Percentiles rank a stretch among this genome's conserved stretches.
phyloP scores from a whole-genome alignment of 83 land plant species.

The Thuja plicata region DNA sequence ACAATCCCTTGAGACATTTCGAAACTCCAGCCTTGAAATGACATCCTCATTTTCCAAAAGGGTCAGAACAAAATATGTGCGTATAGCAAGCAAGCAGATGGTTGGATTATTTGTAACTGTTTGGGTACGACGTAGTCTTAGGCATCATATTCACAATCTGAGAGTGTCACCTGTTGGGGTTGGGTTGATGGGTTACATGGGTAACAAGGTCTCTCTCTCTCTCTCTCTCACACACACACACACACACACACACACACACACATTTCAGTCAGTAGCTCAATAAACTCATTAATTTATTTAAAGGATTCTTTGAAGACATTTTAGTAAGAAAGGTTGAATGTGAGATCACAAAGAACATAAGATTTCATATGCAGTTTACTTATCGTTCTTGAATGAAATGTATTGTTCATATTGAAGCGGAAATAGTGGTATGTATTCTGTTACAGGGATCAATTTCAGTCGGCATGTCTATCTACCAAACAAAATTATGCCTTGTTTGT shows the following conservation, averaged over 20 bases:
- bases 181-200: slow-evolving; percentile 64
- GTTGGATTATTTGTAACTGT: slow-evolving; percentile 52
- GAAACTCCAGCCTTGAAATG: neutral
- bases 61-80: slow-evolving; percentile 6
- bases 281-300: neutral
- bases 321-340: neutral
- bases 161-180: slow-evolving; percentile 52
- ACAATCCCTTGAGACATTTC: neutral
- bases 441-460: slow-evolving; percentile 86
- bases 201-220: slow-evolving; percentile 53
- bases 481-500: slow-evolving; percentile 83
- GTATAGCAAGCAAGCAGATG: slow-evolving; percentile 61
- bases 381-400: neutral
- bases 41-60: neutral
- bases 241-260: no score
- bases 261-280: neutral
- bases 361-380: neutral
- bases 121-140: slow-evolving; percentile 46
- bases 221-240: neutral
- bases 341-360: neutral
- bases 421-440: neutral
- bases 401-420: neutral
- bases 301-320: neutral
- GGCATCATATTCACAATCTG: slow-evolving; percentile 30
- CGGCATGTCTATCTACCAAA: slow-evolving; percentile 65